Evolutionary conservation across 2,329 filamentous ascomycete species (phyloP).

Genomic region (Colletotrichum tamarilloi): DNA sequence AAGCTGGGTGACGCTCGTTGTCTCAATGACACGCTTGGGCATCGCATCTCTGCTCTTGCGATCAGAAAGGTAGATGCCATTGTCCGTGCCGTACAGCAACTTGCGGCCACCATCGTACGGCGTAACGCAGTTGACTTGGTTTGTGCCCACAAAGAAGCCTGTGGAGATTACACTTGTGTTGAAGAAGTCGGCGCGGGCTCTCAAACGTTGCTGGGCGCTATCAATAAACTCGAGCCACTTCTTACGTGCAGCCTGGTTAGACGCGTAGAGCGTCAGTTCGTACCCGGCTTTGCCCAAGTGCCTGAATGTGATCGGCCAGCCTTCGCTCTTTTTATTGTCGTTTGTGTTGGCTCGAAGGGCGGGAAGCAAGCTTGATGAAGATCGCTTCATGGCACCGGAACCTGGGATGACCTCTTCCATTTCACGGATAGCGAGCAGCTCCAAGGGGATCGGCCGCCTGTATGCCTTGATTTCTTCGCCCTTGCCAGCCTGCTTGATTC

Average conservation of each 20-base stretch:
- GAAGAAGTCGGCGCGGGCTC: constrained; percentile 92
- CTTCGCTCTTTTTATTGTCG: constrained; percentile 74
- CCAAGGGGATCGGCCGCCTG: constrained; percentile 91
- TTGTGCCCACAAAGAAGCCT: constrained; percentile 71
- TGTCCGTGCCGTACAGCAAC: constrained; percentile 93
- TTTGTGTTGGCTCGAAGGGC: constrained; percentile 58
- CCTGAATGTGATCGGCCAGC: constrained; percentile 94
- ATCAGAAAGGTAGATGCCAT: constrained; percentile 91
- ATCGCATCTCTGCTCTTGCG: constrained; percentile 85
- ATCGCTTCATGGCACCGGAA: constrained; percentile 82
- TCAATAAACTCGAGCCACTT: constrained; percentile 99
- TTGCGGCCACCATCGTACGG: constrained; percentile 96
- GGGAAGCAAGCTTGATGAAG: constrained; percentile 85
- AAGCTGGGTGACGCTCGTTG: constrained; percentile 89
- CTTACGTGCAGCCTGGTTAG: constrained; percentile 85
- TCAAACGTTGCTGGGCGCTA: constrained; percentile 85
- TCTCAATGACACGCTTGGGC: constrained; percentile 87
- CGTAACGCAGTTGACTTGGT: constrained; percentile 93
- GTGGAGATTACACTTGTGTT: constrained; percentile 73
- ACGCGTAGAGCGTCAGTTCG: constrained; percentile 88
- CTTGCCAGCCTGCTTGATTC: constrained; percentile 92
- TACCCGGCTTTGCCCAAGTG: constrained; percentile 97
- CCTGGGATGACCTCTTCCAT: constrained; percentile 96
- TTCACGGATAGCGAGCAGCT: constrained; percentile 91
- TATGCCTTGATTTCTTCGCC: constrained; percentile 95